These are phyloP conservation scores for Coelastrella sp. DNA, from an alignment of 139 green algal genomes.

Conservation along the genomic window DNA sequence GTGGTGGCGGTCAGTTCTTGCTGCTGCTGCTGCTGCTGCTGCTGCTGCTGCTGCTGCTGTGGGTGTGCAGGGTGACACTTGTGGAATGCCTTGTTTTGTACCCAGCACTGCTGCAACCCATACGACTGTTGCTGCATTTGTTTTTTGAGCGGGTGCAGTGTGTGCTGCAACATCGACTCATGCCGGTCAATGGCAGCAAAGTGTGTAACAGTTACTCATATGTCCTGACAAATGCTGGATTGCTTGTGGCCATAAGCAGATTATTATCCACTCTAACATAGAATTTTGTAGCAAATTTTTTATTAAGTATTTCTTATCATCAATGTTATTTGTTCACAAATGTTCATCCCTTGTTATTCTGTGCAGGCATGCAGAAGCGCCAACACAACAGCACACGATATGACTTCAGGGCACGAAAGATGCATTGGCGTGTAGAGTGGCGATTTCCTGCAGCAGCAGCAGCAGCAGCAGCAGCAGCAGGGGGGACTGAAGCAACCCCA, in stretches of 20 bases:
- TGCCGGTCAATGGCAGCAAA: neutral
- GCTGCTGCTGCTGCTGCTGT: too few species aligned
- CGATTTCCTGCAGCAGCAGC: conserved; percentile 56
- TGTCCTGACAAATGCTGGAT: neutral
- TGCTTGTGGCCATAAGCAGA: neutral
- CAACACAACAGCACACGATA: conserved; percentile 69
- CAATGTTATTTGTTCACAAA: neutral
- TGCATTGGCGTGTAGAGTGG: conserved; percentile 78
- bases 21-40: too few species aligned
- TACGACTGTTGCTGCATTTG: too few species aligned
- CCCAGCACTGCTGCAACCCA: too few species aligned
- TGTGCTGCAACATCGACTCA: too few species aligned
- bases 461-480: conserved; percentile 36
- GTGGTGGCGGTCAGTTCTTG: too few species aligned
- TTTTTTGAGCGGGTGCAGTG: too few species aligned
- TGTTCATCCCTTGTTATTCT: neutral
- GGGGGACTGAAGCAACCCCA: neutral
- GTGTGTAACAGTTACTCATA: neutral
- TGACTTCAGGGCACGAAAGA: conserved; percentile 55
- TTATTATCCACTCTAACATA: neutral
- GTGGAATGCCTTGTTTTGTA: too few species aligned
- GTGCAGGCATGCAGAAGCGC: conserved; percentile 66
- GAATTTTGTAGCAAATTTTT: neutral
- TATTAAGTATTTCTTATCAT: neutral
- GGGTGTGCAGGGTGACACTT: too few species aligned